Evolutionary conservation across 768 basidiomycete species (phyloP).

Genomic region (Mycena venus): DNA sequence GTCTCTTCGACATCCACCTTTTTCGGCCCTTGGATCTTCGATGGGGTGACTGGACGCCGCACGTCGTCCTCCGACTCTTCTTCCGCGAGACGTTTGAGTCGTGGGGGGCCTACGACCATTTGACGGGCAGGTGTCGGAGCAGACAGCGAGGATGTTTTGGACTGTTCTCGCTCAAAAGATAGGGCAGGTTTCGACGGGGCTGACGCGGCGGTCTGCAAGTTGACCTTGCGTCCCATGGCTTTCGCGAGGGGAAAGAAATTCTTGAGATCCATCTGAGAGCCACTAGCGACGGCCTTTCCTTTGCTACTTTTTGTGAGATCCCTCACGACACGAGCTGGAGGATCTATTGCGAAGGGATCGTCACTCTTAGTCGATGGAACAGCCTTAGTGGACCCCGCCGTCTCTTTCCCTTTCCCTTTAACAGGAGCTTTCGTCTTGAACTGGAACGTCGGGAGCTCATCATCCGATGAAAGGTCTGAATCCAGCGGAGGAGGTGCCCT

Average conservation of each 20-base stretch:
- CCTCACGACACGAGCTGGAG: slow-evolving; percentile 25
- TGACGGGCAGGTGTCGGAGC: slow-evolving; percentile 21
- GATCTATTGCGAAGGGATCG: not conserved
- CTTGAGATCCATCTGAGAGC: slow-evolving; percentile 21
- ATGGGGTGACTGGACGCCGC: not conserved
- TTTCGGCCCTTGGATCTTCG: not conserved
- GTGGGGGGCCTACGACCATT: not conserved
- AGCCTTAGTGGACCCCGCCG: not conserved
- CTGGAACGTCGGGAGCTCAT: slow-evolving; percentile 21
- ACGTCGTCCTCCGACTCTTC: slow-evolving; percentile 16
- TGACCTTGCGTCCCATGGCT: slow-evolving; percentile 17
- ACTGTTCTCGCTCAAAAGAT: not conserved
- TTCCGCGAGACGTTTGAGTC: not conserved
- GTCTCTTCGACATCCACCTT: slow-evolving; percentile 6
- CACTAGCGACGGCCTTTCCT: slow-evolving; percentile 21
- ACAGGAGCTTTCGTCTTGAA: not conserved
- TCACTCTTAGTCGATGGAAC: not conserved
- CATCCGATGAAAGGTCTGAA: slow-evolving; percentile 15
- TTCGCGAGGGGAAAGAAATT: slow-evolving; percentile 35
- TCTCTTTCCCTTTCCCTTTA: not conserved
- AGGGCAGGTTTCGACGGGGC: not conserved
- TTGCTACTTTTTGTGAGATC: slow-evolving; percentile 36
- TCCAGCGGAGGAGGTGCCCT: not conserved
- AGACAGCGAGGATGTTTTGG: not conserved
- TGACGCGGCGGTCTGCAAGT: not conserved